Conservation (phyloP, 1,284 basidiomycete genomes). For the Ganoderma leucocontextum region DNA sequence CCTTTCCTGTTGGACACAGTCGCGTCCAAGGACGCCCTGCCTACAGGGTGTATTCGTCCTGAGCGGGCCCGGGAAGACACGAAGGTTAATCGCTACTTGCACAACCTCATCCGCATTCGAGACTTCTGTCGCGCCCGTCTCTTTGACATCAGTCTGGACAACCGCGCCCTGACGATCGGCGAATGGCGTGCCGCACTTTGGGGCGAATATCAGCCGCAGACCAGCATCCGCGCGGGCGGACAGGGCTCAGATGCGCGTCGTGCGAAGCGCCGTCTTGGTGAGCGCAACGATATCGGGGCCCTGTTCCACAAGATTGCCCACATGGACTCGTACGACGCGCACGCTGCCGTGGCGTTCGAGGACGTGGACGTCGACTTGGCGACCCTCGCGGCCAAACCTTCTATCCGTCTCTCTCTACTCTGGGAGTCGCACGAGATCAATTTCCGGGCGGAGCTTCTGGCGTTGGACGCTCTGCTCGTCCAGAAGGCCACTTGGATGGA, state of each 20-base stretch:
- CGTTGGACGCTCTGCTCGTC: slow-evolving; percentile 5
- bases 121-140: neutral
- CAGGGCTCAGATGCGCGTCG: neutral
- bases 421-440: slow-evolving; percentile 21
- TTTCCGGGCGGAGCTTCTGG: slow-evolving; percentile 13
- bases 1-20: slow-evolving; percentile 16
- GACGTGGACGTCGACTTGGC: neutral
- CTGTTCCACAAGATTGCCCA: neutral
- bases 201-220: slow-evolving; percentile 6
- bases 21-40: neutral
- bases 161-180: neutral
- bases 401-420: neutral
- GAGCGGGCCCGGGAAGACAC: neutral
- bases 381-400: neutral
- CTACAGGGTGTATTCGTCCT: no score
- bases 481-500: neutral
- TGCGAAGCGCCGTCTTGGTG: neutral
- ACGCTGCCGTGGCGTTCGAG: neutral
- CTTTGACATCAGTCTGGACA: slow-evolving; percentile 1
- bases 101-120: slow-evolving; percentile 11
- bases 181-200: slow-evolving; percentile 12
- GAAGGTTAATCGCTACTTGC: slow-evolving; percentile 9
- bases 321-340: neutral
- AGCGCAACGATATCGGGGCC: neutral
- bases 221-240: neutral